Percentiles rank a stretch among this genome's conserved stretches.
Evolutionary conservation across 768 basidiomycete genomes (phyloP).

Genomic region (Panaeolus papilionaceus): DNA sequence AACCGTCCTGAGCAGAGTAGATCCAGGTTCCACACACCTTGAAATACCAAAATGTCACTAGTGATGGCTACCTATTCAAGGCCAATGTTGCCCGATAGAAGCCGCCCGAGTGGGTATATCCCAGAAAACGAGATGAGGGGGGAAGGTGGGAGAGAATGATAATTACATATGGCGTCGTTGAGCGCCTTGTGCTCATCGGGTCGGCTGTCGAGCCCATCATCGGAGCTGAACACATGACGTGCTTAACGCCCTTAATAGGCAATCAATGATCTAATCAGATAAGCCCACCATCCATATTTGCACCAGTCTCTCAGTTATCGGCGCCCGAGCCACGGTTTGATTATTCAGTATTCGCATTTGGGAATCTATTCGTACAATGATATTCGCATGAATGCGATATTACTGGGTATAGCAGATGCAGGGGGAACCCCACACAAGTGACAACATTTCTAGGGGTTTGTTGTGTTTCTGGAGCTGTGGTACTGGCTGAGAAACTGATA

Average conservation of each 20-base stretch:
- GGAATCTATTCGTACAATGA: too few relatives aligned
- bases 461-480: too few relatives aligned
- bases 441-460: too few relatives aligned
- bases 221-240: constrained; percentile 14
- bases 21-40: not conserved
- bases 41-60: constrained; percentile 3
- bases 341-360: too few relatives aligned
- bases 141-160: not conserved
- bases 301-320: too few relatives aligned
- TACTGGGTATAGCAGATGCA: too few relatives aligned
- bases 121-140: not conserved
- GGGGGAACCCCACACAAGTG: too few relatives aligned
- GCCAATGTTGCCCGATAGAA: not conserved
- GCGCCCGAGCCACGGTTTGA: too few relatives aligned
- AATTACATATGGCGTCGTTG: constrained; percentile 1
- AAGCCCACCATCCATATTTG: not conserved
- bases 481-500: too few relatives aligned
- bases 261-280: constrained; percentile 4
- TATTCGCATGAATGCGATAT: too few relatives aligned
- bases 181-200: not conserved
- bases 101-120: not conserved
- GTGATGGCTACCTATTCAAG: not conserved
- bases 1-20: not conserved
- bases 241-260: not conserved
- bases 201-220: not conserved